Percentiles rank a stretch among this genome's conserved stretches.
Conservation (phyloP, 148 eudicot genomes). For the Drosera capensis region DNA sequence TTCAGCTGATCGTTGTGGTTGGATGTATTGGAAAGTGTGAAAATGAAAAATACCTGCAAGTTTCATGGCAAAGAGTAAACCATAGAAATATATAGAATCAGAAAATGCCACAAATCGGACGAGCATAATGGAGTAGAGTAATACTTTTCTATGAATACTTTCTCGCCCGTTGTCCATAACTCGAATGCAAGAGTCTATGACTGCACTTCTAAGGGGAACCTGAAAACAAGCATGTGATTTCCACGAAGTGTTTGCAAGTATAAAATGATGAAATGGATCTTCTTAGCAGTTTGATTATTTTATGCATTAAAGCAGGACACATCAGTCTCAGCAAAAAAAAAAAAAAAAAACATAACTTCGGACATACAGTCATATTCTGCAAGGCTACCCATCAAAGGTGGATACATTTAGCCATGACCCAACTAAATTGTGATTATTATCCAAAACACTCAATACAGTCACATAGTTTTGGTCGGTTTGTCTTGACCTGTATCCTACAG, state of each 20-base stretch:
- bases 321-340: conserved; percentile 1
- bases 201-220: conserved; percentile 42
- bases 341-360: not conserved
- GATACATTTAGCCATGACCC: no score
- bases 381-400: not conserved
- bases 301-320: not conserved
- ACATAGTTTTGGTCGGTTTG: no score
- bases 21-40: conserved; percentile 45
- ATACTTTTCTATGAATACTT: conserved; percentile 44
- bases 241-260: no score
- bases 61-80: not conserved
- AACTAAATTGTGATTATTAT: no score
- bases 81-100: not conserved
- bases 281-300: not conserved
- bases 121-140: not conserved
- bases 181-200: conserved; percentile 49
- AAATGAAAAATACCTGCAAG: conserved; percentile 49
- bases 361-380: not conserved
- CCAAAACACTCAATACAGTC: no score
- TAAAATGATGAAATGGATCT: no score
- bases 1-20: conserved; percentile 47
- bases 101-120: not conserved
- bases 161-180: conserved; percentile 49
- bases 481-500: no score
- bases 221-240: conserved; percentile 9